Conservation (phyloP, 441 rosid genomes). For the Breynia disticha region DNA sequence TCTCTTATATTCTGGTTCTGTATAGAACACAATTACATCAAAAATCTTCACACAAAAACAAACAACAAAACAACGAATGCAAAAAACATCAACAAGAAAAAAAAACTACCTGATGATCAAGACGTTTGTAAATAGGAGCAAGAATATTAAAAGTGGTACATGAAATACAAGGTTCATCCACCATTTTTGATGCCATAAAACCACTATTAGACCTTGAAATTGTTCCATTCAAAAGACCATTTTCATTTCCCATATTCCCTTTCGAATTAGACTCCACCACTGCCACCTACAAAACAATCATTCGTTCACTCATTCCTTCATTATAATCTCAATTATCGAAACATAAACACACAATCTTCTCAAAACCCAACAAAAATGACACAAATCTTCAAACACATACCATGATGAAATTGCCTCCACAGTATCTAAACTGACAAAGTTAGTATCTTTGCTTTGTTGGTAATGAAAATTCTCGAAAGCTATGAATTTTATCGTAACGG, state of each 20-base stretch:
- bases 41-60: not conserved
- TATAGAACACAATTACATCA: conserved; percentile 6
- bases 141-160: conserved; percentile 72
- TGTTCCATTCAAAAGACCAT: conserved; percentile 12
- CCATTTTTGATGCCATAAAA: conserved; percentile 18
- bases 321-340: too few relatives aligned
- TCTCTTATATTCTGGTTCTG: conserved; percentile 61
- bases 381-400: too few relatives aligned
- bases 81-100: not conserved
- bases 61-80: not conserved
- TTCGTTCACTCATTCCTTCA: too few relatives aligned
- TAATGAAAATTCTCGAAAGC: too few relatives aligned
- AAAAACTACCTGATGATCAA: conserved; percentile 40
- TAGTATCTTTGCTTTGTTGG: too few relatives aligned
- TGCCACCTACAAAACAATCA: conserved; percentile 19
- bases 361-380: too few relatives aligned
- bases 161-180: conserved; percentile 37
- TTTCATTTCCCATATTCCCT: conserved; percentile 19
- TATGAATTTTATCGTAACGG: too few relatives aligned
- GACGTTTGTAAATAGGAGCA: conserved; percentile 70
- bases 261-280: conserved; percentile 18
- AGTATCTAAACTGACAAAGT: too few relatives aligned
- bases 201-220: conserved; percentile 20
- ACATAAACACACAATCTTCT: too few relatives aligned
- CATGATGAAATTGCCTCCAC: too few relatives aligned